A percentile compares a stretch with the other conserved stretches of the same genome.
Evolutionary conservation across 2,329 filamentous ascomycete genomes (phyloP).

Genomic region (Cercospora sojina): DNA sequence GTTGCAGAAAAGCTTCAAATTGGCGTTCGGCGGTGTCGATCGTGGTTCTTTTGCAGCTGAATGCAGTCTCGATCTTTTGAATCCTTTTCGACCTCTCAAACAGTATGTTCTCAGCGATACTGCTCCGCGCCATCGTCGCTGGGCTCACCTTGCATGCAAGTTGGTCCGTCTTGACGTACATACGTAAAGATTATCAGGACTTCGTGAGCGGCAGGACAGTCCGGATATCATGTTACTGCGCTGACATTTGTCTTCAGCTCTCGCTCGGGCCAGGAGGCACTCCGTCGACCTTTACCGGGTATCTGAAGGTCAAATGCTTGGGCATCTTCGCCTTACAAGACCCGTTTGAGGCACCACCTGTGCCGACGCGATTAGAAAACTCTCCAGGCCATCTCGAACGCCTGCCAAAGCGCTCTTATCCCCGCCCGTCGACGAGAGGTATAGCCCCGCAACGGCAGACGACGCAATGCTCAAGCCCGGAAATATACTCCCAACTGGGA

Average conservation of each 20-base stretch:
- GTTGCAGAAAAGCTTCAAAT: background rate
- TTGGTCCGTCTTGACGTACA: background rate
- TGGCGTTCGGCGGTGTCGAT: background rate
- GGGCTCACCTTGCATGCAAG: background rate
- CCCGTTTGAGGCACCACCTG: constrained; percentile 60
- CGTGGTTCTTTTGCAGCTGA: background rate
- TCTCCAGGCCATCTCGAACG: constrained; percentile 58
- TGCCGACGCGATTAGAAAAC: constrained; percentile 55
- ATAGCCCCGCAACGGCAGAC: constrained; percentile 81
- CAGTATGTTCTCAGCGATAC: background rate
- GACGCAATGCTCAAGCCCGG: constrained; percentile 60
- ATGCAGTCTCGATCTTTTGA: background rate
- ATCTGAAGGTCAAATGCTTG: constrained; percentile 70
- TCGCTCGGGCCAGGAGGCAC: constrained; percentile 78
- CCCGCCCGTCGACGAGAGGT: constrained; percentile 66
- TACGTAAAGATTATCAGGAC: constrained; percentile 5
- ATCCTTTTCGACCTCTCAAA: background rate
- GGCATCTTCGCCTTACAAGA: constrained; percentile 69
- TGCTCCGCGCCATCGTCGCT: background rate
- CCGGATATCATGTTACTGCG: background rate
- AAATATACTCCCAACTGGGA: constrained; percentile 58
- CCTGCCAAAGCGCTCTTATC: constrained; percentile 62
- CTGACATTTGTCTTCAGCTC: constrained; percentile 10
- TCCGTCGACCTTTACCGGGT: constrained; percentile 69
- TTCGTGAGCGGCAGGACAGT: background rate